A percentile compares a stretch with the other conserved stretches of the same genome.
phyloP scores from a whole-genome alignment of 192 early-diverging fungal species.

The Ambispora gerdemannii region DNA sequence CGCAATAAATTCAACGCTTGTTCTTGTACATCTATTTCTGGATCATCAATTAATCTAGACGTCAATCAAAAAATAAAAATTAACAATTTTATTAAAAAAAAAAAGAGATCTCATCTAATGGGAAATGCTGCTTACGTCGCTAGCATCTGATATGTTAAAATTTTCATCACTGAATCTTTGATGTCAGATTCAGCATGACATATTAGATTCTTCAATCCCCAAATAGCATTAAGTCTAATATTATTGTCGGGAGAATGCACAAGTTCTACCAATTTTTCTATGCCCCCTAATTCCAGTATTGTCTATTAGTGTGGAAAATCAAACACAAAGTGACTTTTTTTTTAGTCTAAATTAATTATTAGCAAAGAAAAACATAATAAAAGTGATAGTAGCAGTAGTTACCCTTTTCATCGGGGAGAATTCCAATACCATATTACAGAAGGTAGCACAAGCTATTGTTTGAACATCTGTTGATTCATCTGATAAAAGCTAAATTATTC shows the following conservation, averaged over 20 bases:
- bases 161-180: conserved; percentile 65
- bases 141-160: conserved; percentile 62
- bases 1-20: conserved; percentile 72
- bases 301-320: conserved; percentile 39
- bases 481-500: conserved; percentile 44
- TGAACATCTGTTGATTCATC: conserved; percentile 63
- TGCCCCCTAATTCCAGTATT: conserved; percentile 69
- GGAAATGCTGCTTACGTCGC: conserved; percentile 24
- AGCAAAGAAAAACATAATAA: no score
- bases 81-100: neutral
- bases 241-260: conserved; percentile 45
- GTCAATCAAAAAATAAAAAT: neutral
- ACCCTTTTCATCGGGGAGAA: conserved; percentile 75
- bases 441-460: conserved; percentile 65
- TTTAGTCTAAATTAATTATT: no score
- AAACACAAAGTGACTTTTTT: no score
- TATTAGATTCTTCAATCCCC: conserved; percentile 80
- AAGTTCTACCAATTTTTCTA: conserved; percentile 66
- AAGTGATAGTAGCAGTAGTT: no score
- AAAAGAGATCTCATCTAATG: neutral
- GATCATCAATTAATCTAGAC: conserved; percentile 58
- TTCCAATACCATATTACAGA: conserved; percentile 85
- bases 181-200: conserved; percentile 64
- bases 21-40: conserved; percentile 62
- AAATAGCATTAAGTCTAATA: conserved; percentile 69